These are phyloP conservation scores for Melaleuca alternifolia DNA, from an alignment of 345 rosid genomes.

Conservation along the genomic window DNA sequence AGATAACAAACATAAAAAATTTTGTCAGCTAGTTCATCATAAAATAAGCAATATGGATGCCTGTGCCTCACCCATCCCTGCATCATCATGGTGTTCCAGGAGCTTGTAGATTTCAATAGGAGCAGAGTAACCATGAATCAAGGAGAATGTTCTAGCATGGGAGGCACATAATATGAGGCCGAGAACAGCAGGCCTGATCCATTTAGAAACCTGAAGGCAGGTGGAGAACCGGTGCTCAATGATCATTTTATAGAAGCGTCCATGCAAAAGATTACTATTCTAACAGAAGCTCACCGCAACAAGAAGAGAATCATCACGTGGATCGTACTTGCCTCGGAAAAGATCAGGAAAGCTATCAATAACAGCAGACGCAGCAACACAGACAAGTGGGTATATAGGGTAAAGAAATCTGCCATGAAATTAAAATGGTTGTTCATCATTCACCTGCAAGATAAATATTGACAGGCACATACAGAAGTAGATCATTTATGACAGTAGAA, in stretches of 20 bases:
- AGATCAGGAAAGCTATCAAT: conserved; percentile 95
- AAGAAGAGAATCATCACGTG: conserved; percentile 32
- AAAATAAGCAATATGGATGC: not conserved
- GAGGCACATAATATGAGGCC: conserved; percentile 78
- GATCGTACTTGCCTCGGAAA: conserved; percentile 51
- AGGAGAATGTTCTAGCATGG: conserved; percentile 76
- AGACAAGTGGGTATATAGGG: conserved; percentile 88
- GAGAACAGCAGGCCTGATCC: conserved; percentile 59
- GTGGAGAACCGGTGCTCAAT: not conserved
- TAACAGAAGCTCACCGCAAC: conserved; percentile 5
- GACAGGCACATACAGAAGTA: not conserved
- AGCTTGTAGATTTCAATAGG: conserved; percentile 78
- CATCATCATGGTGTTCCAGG: conserved; percentile 87
- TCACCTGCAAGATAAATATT: not conserved
- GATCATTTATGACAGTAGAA: not conserved
- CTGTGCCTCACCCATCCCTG: conserved; percentile 38
- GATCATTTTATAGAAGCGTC: not conserved
- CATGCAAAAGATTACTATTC: not conserved
- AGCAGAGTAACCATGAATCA: conserved; percentile 82
- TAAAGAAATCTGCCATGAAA: conserved; percentile 69
- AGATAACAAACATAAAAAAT: not conserved
- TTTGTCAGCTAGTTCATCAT: not conserved
- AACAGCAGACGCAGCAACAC: conserved; percentile 92
- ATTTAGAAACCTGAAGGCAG: conserved; percentile 60
- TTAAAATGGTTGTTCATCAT: not conserved